Conservation (phyloP, 805 yeast genomes). For the Grigorovia yakushimaensis region DNA sequence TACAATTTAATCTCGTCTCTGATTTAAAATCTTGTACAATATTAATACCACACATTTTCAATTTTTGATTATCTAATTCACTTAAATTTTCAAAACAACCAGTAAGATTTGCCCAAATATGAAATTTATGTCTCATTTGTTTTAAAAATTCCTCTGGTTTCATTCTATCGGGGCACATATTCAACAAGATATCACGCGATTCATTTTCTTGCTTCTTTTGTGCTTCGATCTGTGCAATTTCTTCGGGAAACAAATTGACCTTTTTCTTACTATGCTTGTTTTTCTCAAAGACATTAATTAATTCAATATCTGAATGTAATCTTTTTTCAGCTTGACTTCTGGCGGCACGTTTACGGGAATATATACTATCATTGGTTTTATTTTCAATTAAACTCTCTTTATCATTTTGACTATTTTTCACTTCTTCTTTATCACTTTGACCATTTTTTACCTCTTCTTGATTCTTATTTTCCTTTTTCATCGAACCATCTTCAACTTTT, state of each 20-base stretch:
- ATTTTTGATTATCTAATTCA: constrained; percentile 33
- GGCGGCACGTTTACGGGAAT: constrained; percentile 38
- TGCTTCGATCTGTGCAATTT: constrained; percentile 27
- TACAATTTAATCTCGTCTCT: constrained; percentile 31
- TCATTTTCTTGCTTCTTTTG: constrained; percentile 21
- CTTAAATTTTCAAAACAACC: constrained; percentile 49
- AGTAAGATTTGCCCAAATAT: constrained; percentile 46
- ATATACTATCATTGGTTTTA: neutral
- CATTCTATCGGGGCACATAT: constrained; percentile 6
- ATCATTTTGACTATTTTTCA: too few species aligned
- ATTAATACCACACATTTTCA: constrained; percentile 49
- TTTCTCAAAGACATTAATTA: constrained; percentile 53
- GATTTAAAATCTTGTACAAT: constrained; percentile 25
- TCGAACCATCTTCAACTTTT: neutral
- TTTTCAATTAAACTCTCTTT: too few species aligned
- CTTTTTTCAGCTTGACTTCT: constrained; percentile 57
- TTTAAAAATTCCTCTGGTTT: constrained; percentile 15
- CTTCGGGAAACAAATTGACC: constrained; percentile 31
- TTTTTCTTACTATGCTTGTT: constrained; percentile 32
- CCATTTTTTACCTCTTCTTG: neutral
- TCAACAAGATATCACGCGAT: constrained; percentile 10
- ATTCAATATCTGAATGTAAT: constrained; percentile 59
- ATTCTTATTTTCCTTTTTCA: too few species aligned
- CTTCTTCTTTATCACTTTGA: too few species aligned
- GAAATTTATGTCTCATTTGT: constrained; percentile 15